Conservation (phyloP, 2,329 filamentous ascomycete genomes). For the Colletotrichum musicola region DNA sequence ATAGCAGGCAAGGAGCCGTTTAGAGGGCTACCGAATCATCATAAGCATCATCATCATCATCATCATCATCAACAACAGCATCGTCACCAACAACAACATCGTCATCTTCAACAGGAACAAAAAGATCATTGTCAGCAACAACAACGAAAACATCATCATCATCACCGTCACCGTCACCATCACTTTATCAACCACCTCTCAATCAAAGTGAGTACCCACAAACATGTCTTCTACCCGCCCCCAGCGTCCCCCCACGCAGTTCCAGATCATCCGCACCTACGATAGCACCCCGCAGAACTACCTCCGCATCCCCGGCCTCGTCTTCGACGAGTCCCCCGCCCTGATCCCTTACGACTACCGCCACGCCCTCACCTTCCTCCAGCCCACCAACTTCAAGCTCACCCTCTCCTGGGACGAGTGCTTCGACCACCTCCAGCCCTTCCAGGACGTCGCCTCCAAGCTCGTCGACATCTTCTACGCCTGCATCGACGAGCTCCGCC, state of each 20-base stretch:
- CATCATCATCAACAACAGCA: no score
- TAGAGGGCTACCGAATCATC: no score
- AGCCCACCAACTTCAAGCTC: constrained; percentile 13
- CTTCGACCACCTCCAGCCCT: constrained; percentile 21
- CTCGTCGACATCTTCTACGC: constrained; percentile 22
- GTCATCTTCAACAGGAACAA: no score
- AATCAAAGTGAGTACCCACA: no score
- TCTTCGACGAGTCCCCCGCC: constrained; percentile 13
- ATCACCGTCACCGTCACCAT: no score
- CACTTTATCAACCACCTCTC: neutral
- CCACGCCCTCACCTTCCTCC: constrained; percentile 20
- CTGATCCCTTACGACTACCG: constrained; percentile 22
- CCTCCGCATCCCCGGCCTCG: constrained; percentile 32
- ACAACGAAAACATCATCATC: no score
- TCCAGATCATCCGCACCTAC: neutral
- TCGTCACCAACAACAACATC: no score
- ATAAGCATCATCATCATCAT: no score
- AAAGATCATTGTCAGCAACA: no score
- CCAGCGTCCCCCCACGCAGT: neutral
- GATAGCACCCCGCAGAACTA: constrained; percentile 20
- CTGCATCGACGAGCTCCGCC: constrained; percentile 14
- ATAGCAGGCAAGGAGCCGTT: no score
- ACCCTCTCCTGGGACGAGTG: constrained; percentile 21
- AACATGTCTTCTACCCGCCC: neutral
- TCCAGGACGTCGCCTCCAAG: constrained; percentile 25